Conservation (phyloP, 2,329 filamentous ascomycete genomes). For the Nothophoma quercina region DNA sequence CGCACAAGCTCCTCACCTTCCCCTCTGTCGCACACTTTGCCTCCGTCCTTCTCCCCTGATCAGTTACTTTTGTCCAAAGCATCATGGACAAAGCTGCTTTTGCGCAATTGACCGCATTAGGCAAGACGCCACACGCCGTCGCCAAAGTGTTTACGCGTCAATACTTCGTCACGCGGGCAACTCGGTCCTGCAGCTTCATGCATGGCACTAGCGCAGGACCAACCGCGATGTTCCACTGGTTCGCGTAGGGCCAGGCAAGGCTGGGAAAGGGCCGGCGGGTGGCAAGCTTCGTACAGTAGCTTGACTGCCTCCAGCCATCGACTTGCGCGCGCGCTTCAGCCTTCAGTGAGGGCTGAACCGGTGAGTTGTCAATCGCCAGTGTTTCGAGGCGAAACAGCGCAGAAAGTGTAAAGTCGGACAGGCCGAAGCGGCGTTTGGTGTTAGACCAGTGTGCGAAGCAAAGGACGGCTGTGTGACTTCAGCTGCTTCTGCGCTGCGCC, state of each 20-base stretch:
- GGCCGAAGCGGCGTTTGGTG: background rate
- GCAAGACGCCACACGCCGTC: background rate
- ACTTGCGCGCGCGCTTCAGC: background rate
- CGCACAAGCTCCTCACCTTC: background rate
- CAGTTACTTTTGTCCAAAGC: background rate
- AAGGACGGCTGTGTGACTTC: background rate
- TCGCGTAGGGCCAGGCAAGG: conserved; percentile 6
- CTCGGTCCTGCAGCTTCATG: background rate
- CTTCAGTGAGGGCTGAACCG: background rate
- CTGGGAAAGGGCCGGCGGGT: background rate
- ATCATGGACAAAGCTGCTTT: background rate
- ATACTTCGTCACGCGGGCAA: conserved; percentile 2
- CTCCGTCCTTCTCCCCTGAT: background rate
- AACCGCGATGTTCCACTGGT: conserved; percentile 10
- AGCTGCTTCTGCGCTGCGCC: conserved; percentile 4
- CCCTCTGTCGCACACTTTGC: background rate
- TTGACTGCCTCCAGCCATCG: background rate
- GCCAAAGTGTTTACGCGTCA: conserved; percentile 12
- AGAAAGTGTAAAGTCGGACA: background rate
- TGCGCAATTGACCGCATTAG: conserved; percentile 1
- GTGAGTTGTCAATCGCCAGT: background rate
- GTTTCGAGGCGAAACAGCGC: background rate
- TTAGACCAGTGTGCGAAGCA: background rate
- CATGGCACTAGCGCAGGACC: conserved; percentile 18
- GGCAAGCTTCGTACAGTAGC: background rate